Evolutionary conservation across 176 grass and related monocot species (phyloP), one percentile per base, ranked within the genome.

Genomic region (Otatea glauca): DNA sequence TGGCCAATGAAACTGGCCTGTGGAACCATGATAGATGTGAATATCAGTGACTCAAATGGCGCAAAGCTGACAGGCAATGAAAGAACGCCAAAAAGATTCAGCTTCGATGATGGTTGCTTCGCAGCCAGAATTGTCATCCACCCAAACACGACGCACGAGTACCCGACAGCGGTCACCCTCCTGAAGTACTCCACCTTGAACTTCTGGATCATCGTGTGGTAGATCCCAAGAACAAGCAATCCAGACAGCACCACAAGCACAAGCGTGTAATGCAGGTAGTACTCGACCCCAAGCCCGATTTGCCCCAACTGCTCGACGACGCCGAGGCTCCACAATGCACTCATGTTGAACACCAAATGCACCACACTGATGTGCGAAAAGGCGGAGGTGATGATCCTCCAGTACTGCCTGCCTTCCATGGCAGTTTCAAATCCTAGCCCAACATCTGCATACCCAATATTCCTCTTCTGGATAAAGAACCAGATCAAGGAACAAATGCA

Each of bases 1-100:
- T 99, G 97, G 74, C 97, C 97, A 3, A 99, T 91, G 78, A 99
- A 99, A 65, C 97, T 99, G 7, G 97, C 97, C 82, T 99, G 97
- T 0, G 97, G 97, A 9, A 99, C 93, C 85, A 99, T 96, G 87
- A 99, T 99, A 0, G 97, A 96, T 1, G 97, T 99, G 73, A 99
- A 99, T 74, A 99, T 96, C 29, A 99, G 86, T 0, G 97, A 96
- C 72, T 99, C 97, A 15, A 99, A 99, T 1, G 97, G 97, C 0
- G 97, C 97, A 34, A 96, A 99, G 79, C 93, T 99, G 85, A 99
- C 96, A 0, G 97, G 97, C 74, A 99, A 82, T 15, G 91, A 96
- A 42, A 99, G 97, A 84, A 99, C 72, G 20, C 97, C 93, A 5
- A 99, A 99, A 0, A 99, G 69, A 41, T 96, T 99, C 21, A 99